Evolutionary conservation across 225 moss, liverwort and hornwort genomes (phyloP).

Genomic region (Straminergon stramineum): DNA sequence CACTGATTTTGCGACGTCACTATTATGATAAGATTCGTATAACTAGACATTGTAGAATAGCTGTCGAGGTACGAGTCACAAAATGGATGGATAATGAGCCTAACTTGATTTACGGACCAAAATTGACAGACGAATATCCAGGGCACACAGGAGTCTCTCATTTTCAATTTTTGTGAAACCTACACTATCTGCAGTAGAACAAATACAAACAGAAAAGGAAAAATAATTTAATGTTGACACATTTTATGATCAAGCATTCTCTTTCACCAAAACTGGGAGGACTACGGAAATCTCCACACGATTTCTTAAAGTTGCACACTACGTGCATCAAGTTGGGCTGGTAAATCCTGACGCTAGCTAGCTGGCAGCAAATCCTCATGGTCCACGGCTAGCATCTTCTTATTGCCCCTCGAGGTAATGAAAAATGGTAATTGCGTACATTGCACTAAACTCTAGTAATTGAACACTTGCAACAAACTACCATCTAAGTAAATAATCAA

Average conservation of each 20-base stretch:
- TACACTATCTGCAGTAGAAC: not conserved
- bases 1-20: not conserved
- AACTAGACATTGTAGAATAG: no score
- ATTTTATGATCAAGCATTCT: slow-evolving; percentile 13
- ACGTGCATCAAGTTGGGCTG: slow-evolving; percentile 14
- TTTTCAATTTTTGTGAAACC: not conserved
- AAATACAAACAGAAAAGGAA: not conserved
- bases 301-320: not conserved
- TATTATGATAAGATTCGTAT: not conserved
- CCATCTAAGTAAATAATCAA: not conserved
- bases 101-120: not conserved
- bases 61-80: not conserved
- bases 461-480: slow-evolving; percentile 1
- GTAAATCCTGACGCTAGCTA: slow-evolving; percentile 1
- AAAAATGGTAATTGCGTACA: slow-evolving; percentile 13
- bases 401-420: slow-evolving; percentile 46
- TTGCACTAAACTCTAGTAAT: not conserved
- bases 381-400: slow-evolving; percentile 12
- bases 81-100: no score
- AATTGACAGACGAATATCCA: not conserved
- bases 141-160: not conserved
- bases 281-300: slow-evolving; percentile 1
- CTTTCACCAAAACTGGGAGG: slow-evolving; percentile 30
- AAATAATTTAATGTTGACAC: not conserved
- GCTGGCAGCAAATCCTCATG: not conserved